Evolutionary conservation across 228 moss, liverwort and hornwort species (phyloP).

Genomic region (Sphagnum fallax): DNA sequence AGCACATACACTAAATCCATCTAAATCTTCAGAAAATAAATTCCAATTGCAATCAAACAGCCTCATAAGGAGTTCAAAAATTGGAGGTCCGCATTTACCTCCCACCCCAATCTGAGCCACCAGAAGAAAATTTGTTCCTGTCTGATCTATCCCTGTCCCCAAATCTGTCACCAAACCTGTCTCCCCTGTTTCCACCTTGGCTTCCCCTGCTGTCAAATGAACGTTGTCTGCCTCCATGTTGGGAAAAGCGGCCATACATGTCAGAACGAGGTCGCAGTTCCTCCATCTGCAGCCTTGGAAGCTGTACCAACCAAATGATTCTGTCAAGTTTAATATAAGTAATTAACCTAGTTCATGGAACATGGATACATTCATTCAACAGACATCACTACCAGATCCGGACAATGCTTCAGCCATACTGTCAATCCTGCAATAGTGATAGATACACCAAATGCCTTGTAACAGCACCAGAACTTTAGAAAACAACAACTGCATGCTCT

Average conservation of each 20-base stretch:
- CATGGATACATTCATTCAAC: too few relatives aligned
- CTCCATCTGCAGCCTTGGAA: slow-evolving; percentile 66
- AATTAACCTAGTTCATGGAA: too few relatives aligned
- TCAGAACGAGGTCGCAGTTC: slow-evolving; percentile 67
- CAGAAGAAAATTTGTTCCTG: slow-evolving; percentile 16
- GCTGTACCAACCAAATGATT: slow-evolving; percentile 12
- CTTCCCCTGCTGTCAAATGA: not conserved
- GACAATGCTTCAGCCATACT: too few relatives aligned
- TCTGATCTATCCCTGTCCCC: too few relatives aligned
- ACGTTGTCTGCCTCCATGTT: slow-evolving; percentile 18
- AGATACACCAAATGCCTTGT: too few relatives aligned
- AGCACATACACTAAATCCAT: slow-evolving; percentile 1
- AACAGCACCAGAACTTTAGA: too few relatives aligned
- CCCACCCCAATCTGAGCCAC: slow-evolving; percentile 25
- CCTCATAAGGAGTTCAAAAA: too few relatives aligned
- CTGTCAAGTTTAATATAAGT: too few relatives aligned
- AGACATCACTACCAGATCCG: too few relatives aligned
- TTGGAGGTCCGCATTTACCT: not conserved
- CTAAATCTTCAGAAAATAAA: not conserved
- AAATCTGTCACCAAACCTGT: slow-evolving; percentile 25
- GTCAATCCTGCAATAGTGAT: too few relatives aligned
- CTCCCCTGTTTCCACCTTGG: slow-evolving; percentile 9
- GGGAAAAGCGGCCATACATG: slow-evolving; percentile 67
- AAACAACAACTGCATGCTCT: too few relatives aligned
- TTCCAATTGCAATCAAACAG: not conserved